Evolutionary conservation across 306 rosid genomes (phyloP).

Genomic region (Medicago ruthenica): DNA sequence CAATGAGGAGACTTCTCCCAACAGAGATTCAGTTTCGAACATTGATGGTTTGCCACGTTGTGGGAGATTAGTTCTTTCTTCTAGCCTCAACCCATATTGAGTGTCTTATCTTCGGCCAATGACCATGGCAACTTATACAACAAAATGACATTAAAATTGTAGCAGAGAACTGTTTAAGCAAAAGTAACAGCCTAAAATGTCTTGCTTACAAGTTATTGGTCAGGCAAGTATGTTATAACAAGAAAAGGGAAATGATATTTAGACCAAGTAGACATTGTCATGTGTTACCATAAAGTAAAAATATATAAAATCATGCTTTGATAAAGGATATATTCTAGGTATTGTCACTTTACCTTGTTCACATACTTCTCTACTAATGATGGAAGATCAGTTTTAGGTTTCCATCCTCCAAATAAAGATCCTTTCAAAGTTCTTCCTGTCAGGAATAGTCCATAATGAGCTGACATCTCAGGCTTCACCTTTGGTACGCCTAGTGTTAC

Average conservation of each 20-base stretch:
- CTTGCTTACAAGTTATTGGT: background rate
- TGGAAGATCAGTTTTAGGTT: constrained; percentile 93
- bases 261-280: constrained; percentile 14
- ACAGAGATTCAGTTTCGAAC: background rate
- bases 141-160: constrained; percentile 25
- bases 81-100: background rate
- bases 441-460: constrained; percentile 76
- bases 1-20: background rate
- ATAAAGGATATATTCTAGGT: background rate
- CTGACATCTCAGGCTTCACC: constrained; percentile 77
- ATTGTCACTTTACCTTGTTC: constrained; percentile 64
- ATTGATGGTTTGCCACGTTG: background rate
- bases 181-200: constrained; percentile 13
- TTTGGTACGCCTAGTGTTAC: constrained; percentile 96
- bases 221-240: constrained; percentile 2
- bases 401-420: constrained; percentile 94
- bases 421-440: constrained; percentile 92
- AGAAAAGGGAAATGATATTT: background rate
- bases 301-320: too few relatives aligned
- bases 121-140: background rate
- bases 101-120: background rate
- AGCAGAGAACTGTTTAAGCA: constrained; percentile 7
- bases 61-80: background rate
- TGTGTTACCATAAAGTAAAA: constrained; percentile 12
- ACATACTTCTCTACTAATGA: constrained; percentile 81